A percentile compares a stretch with the other conserved stretches of the same genome.
These are phyloP conservation scores for Sequoia sempervirens DNA, from an alignment of 75 land plant genomes.

Conservation along the genomic window DNA sequence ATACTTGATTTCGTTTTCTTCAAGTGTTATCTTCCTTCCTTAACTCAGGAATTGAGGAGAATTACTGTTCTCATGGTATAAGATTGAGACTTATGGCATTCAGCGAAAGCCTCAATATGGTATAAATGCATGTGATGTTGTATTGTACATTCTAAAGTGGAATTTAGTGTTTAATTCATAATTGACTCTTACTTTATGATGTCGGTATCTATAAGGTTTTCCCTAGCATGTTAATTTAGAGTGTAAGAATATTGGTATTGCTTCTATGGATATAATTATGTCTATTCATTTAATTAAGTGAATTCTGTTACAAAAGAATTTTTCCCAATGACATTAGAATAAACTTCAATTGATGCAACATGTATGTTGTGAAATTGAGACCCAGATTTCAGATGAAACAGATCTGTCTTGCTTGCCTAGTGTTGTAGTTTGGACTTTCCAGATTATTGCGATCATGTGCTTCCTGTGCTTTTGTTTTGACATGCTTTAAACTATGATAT, in stretches of 20 bases:
- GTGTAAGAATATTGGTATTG: constrained; percentile 3
- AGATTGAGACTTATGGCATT: constrained; percentile 2
- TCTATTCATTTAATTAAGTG: not conserved
- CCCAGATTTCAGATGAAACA: not conserved
- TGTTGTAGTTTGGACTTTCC: not conserved
- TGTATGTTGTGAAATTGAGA: not conserved
- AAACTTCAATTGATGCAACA: not conserved
- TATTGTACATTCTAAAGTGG: constrained; percentile 10
- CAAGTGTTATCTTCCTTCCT: constrained; percentile 7
- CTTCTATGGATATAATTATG: not conserved
- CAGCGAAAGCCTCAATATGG: not conserved
- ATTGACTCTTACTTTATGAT: not conserved
- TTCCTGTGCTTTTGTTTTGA: not conserved
- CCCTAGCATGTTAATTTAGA: not conserved
- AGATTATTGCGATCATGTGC: not conserved
- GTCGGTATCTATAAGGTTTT: not conserved
- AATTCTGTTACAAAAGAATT: not conserved
- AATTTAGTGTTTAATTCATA: constrained; percentile 1
- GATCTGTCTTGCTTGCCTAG: not conserved
- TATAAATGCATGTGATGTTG: constrained; percentile 4
- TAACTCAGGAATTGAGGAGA: not conserved
- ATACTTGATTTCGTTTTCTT: not conserved
- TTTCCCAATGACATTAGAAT: not conserved
- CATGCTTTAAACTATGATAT: not conserved
- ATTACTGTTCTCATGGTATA: constrained; percentile 6